A percentile compares a stretch with the other conserved stretches of the same genome.
These are phyloP conservation scores for Tremellales sp. DNA, from an alignment of 1,284 basidiomycete genomes.

Conservation along the genomic window DNA sequence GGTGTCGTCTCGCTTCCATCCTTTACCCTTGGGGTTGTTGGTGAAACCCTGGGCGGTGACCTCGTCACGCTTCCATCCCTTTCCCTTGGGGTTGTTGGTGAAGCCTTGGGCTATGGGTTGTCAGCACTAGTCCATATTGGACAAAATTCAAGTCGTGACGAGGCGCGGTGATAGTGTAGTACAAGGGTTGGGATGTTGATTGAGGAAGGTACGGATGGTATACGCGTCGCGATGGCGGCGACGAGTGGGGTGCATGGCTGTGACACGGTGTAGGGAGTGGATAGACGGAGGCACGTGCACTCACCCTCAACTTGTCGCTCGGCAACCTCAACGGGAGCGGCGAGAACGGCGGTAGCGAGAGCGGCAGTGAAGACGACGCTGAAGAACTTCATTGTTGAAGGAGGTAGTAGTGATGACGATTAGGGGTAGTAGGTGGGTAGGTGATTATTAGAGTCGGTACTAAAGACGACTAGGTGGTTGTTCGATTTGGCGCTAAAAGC, in stretches of 20 bases:
- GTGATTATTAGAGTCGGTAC: no score
- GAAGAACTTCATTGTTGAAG: conserved; percentile 28
- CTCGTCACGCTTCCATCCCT: not conserved
- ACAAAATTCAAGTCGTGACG: no score
- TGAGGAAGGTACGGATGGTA: no score
- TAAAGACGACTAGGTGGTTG: no score
- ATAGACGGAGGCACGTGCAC: no score
- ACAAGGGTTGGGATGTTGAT: no score
- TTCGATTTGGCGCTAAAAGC: not conserved
- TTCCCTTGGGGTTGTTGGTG: conserved; percentile 1
- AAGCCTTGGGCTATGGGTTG: conserved; percentile 8
- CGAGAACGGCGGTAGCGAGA: conserved; percentile 19
- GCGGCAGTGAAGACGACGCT: conserved; percentile 18
- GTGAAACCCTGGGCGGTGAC: conserved; percentile 9
- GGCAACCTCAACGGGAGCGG: conserved; percentile 18
- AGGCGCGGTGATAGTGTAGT: no score
- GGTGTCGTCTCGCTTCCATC: not conserved
- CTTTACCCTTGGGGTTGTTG: not conserved
- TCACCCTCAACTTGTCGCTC: conserved; percentile 3
- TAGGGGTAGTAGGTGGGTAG: not conserved
- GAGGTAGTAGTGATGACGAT: conserved; percentile 1
- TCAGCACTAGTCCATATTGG: no score
- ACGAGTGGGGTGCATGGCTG: no score
- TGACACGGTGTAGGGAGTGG: no score
- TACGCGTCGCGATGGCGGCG: no score